Conservation (phyloP, 139 green algal species). For the Tetratostichococcus sp. region DNA sequence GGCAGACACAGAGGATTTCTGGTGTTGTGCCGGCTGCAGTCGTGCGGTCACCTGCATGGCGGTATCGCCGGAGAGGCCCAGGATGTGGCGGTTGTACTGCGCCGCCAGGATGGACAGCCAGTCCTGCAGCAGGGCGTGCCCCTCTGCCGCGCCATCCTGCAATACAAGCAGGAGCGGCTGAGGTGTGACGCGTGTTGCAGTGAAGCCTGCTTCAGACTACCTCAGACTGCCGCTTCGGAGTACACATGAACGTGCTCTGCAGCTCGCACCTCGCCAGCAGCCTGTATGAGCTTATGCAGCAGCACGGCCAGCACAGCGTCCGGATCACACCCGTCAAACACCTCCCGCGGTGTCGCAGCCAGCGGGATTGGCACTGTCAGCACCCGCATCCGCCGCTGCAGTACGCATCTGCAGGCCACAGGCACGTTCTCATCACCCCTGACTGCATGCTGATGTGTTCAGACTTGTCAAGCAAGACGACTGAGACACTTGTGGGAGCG, state of each 20-base stretch:
- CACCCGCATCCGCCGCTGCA: slow-evolving; percentile 58
- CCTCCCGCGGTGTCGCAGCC: slow-evolving; percentile 27
- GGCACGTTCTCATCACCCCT: too few relatives aligned
- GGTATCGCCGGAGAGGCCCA: not conserved
- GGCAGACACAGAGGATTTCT: not conserved
- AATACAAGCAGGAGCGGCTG: too few relatives aligned
- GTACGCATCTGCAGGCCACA: slow-evolving; percentile 24
- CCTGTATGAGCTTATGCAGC: slow-evolving; percentile 67
- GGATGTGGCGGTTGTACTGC: slow-evolving; percentile 53
- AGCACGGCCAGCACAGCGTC: slow-evolving; percentile 67
- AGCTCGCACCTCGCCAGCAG: slow-evolving; percentile 10
- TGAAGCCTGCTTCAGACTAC: too few relatives aligned
- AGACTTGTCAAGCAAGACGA: too few relatives aligned
- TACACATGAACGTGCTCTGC: too few relatives aligned
- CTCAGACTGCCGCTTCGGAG: too few relatives aligned
- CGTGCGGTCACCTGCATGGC: not conserved
- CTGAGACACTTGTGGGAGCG: too few relatives aligned
- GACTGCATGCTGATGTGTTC: too few relatives aligned
- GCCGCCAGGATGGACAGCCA: slow-evolving; percentile 80
- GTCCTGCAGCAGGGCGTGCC: slow-evolving; percentile 74
- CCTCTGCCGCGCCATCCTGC: slow-evolving; percentile 52
- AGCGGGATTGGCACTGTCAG: slow-evolving; percentile 38
- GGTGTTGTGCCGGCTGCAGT: too few relatives aligned
- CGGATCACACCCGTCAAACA: slow-evolving; percentile 52
- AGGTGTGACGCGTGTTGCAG: too few relatives aligned